Conservation (phyloP, 2,329 filamentous ascomycete genomes). For the Apiospora saccharicola region DNA sequence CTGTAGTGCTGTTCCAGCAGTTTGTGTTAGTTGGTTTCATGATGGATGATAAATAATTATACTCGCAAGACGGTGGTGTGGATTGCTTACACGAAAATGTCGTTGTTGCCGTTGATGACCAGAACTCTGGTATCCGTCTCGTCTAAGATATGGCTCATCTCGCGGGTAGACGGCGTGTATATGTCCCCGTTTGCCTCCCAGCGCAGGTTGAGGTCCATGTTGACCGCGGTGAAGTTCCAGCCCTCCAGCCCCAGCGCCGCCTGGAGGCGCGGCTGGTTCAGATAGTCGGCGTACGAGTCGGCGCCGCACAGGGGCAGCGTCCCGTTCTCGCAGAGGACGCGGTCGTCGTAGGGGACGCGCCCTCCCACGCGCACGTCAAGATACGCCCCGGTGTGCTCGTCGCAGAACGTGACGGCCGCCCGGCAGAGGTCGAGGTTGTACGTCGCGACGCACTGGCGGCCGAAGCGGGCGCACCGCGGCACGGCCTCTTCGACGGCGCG, state of each 20-base stretch:
- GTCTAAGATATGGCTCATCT: slow-evolving; percentile 27
- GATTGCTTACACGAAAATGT: slow-evolving; percentile 27
- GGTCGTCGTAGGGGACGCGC: slow-evolving; percentile 25
- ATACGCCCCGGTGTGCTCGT: slow-evolving; percentile 18
- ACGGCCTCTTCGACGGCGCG: slow-evolving; percentile 25
- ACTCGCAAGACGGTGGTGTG: neutral
- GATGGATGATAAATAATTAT: neutral
- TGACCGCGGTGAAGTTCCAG: slow-evolving; percentile 25
- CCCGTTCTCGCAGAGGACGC: slow-evolving; percentile 20
- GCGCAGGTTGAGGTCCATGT: slow-evolving; percentile 26
- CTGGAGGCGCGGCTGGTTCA: slow-evolving; percentile 26
- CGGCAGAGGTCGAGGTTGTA: slow-evolving; percentile 29
- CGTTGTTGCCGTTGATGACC: slow-evolving; percentile 27
- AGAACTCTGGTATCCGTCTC: slow-evolving; percentile 20
- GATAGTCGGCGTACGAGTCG: slow-evolving; percentile 25
- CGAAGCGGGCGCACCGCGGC: slow-evolving; percentile 27
- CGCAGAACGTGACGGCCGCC: slow-evolving; percentile 26
- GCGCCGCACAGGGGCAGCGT: slow-evolving; percentile 28
- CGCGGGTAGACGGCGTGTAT: slow-evolving; percentile 27
- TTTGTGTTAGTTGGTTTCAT: neutral
- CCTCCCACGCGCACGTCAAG: slow-evolving; percentile 15
- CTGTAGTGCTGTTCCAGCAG: slow-evolving; percentile 24
- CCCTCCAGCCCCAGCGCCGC: slow-evolving; percentile 23
- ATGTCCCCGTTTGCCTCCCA: slow-evolving; percentile 23
- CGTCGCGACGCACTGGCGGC: slow-evolving; percentile 27